Evolutionary conservation across 192 early-diverging fungal genomes (phyloP).

Genomic region (Irineochytrium annulatum): DNA sequence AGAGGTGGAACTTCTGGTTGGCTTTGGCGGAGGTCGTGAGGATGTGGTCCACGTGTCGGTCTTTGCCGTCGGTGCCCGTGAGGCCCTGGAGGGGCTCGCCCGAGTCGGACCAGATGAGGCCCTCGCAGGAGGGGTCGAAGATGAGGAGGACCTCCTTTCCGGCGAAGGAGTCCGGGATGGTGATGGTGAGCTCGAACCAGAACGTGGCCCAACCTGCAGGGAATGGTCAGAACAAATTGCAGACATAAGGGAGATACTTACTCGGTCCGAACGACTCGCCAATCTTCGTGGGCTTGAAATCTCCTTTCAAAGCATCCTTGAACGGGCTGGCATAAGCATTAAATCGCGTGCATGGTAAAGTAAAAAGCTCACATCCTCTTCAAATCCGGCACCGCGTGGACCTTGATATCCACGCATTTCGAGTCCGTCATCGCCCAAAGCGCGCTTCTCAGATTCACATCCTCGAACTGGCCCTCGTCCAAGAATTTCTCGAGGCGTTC

Average conservation of each 20-base stretch:
- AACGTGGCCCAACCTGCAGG: conserved; percentile 35
- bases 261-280: conserved; percentile 83
- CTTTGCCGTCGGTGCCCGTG: conserved; percentile 68
- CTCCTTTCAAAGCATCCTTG: conserved; percentile 65
- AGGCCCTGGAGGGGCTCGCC: conserved; percentile 84
- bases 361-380: conserved; percentile 48
- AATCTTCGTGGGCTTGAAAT: conserved; percentile 61
- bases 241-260: neutral
- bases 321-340: conserved; percentile 55
- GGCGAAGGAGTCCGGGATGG: conserved; percentile 63
- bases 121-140: conserved; percentile 87
- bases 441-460: conserved; percentile 57
- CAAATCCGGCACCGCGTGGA: conserved; percentile 68
- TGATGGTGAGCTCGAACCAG: conserved; percentile 56
- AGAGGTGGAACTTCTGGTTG: conserved; percentile 56
- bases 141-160: conserved; percentile 78
- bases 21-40: conserved; percentile 43
- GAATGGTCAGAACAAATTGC: neutral
- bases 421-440: conserved; percentile 35
- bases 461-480: conserved; percentile 53
- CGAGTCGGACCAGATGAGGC: conserved; percentile 79
- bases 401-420: neutral
- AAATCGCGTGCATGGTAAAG: neutral
- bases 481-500: conserved; percentile 70
- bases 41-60: conserved; percentile 53